phyloP scores from a whole-genome alignment of 2,329 filamentous ascomycete genomes.

The Tolypocladium cylindrosporum region DNA sequence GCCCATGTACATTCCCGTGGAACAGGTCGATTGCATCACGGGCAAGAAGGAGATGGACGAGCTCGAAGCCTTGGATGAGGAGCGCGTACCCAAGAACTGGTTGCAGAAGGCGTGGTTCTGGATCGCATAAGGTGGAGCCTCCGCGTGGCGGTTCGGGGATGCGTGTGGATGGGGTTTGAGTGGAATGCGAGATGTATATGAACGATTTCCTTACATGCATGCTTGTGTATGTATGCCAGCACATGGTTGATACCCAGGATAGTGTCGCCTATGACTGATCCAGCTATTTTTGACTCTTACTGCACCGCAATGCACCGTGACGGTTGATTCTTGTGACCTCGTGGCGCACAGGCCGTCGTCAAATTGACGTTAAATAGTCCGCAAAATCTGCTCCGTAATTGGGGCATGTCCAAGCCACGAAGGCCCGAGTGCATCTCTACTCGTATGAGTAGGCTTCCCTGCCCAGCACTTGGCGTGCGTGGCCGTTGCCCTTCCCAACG shows the following conservation, averaged over 20 bases:
- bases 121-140: conserved; percentile 29
- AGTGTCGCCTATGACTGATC: not conserved
- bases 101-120: conserved; percentile 46
- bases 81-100: conserved; percentile 39
- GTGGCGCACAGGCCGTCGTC: not conserved
- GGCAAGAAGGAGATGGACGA: conserved; percentile 55
- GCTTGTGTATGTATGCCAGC: not conserved
- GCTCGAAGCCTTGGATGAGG: conserved; percentile 36
- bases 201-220: not conserved
- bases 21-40: conserved; percentile 45
- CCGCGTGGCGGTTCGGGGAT: not conserved
- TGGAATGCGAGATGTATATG: not conserved
- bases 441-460: no score
- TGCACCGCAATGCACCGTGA: not conserved
- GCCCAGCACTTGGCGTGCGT: no score
- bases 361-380: not conserved
- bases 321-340: not conserved
- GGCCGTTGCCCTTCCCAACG: no score
- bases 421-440: no score
- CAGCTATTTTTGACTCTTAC: not conserved
- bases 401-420: no score
- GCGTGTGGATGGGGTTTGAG: not conserved
- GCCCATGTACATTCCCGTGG: conserved; percentile 26
- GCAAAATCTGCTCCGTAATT: no score
- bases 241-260: conserved; percentile 3